phyloP scores from a whole-genome alignment of 2,329 filamentous ascomycete genomes.

The Sporothrix schenckii region DNA sequence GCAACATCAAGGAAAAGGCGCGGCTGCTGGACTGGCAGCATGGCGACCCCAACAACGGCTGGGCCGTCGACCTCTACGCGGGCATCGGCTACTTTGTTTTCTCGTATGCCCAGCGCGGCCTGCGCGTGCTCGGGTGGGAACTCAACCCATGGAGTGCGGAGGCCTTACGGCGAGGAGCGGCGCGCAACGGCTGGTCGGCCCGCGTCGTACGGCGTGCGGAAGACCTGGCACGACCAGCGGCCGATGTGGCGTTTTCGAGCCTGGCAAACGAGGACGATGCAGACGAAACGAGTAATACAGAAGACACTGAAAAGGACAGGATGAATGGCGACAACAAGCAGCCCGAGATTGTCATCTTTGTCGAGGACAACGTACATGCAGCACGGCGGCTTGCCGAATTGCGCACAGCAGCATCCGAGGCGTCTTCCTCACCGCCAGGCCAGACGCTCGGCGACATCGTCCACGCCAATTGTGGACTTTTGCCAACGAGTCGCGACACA shows the following conservation, averaged over 20 bases:
- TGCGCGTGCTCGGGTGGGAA: constrained; percentile 83
- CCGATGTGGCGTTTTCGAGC: constrained; percentile 42
- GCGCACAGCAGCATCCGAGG: constrained; percentile 42
- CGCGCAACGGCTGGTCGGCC: constrained; percentile 67
- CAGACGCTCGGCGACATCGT: constrained; percentile 44
- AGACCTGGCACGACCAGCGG: constrained; percentile 47
- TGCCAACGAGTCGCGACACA: constrained; percentile 59
- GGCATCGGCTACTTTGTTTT: constrained; percentile 96
- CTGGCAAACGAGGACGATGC: not conserved
- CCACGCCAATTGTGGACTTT: constrained; percentile 67
- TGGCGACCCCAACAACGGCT: constrained; percentile 38
- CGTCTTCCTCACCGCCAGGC: not conserved
- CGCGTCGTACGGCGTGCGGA: constrained; percentile 52
- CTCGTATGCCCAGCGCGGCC: constrained; percentile 72
- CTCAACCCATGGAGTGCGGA: constrained; percentile 88
- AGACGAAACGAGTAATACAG: not conserved
- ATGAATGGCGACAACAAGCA: not conserved
- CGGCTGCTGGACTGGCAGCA: constrained; percentile 63
- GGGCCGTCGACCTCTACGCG: constrained; percentile 81
- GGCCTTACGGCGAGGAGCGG: constrained; percentile 74
- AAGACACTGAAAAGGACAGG: not conserved
- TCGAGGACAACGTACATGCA: constrained; percentile 67
- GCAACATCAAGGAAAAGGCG: constrained; percentile 87
- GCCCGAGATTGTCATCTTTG: constrained; percentile 64
- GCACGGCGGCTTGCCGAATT: constrained; percentile 47